Percentiles rank a stretch among this genome's conserved stretches.
Conservation (phyloP, 108 stramenopile species). For the Pseudonitzschia multiseries region DNA sequence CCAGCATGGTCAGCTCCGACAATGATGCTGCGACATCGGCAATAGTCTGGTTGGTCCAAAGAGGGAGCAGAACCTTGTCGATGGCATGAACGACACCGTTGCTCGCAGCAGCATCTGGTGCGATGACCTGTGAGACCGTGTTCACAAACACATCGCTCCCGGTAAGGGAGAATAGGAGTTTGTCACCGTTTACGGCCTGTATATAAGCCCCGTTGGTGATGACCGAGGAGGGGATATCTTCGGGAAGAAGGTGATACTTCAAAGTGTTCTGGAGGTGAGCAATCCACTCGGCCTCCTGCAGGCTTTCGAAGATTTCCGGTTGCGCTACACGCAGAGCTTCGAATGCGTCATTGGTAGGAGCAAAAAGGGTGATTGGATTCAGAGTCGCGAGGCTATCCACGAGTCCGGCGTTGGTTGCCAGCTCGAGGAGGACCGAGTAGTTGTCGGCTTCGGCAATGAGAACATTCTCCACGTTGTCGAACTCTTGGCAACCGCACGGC, state of each 20-base stretch:
- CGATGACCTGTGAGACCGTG: not conserved
- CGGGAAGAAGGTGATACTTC: not conserved
- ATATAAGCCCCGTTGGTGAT: not conserved
- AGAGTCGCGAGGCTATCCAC: too few species aligned
- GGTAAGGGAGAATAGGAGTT: too few species aligned
- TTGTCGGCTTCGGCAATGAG: too few species aligned
- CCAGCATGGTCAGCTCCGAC: not conserved
- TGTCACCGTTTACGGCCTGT: not conserved
- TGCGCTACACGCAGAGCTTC: not conserved
- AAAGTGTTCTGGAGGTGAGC: not conserved
- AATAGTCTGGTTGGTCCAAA: not conserved
- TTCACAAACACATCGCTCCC: not conserved
- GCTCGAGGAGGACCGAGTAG: too few species aligned
- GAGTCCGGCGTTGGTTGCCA: too few species aligned
- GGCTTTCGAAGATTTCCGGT: not conserved
- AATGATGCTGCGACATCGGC: not conserved
- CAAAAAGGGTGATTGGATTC: not conserved
- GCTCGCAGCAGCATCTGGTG: not conserved
- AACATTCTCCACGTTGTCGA: too few species aligned
- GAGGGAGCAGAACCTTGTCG: not conserved
- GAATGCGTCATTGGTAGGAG: not conserved
- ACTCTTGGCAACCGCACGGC: too few species aligned
- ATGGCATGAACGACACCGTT: constrained; percentile 4
- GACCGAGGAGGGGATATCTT: not conserved
- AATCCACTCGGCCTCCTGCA: not conserved